Conservation (phyloP, 139 green algal genomes). For the Volvox africanus region DNA sequence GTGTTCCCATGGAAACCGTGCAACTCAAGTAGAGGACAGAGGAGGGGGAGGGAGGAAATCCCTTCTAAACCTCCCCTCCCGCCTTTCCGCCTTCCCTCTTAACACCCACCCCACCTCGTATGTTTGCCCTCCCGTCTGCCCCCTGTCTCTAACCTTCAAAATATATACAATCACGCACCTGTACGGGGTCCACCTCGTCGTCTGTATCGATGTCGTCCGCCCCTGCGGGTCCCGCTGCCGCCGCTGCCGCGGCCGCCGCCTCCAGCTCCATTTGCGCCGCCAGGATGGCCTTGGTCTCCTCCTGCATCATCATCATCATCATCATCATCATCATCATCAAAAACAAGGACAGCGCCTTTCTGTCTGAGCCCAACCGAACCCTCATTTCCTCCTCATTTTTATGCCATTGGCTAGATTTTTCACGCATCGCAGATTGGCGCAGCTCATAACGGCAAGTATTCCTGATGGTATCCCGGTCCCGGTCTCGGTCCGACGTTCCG, state of each 20-base stretch:
- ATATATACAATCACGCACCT: conserved; percentile 38
- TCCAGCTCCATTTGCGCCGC: conserved; percentile 62
- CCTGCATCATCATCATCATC: background rate
- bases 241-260: conserved; percentile 53
- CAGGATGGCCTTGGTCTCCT: conserved; percentile 47
- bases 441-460: no score
- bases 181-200: conserved; percentile 82
- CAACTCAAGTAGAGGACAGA: no score
- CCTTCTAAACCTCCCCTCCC: background rate
- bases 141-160: background rate
- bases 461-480: no score
- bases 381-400: no score
- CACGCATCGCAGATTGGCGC: no score
- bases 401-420: no score
- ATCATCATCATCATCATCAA: background rate
- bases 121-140: no score
- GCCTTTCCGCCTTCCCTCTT: no score
- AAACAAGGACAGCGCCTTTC: background rate
- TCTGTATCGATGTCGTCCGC: conserved; percentile 89
- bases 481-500: no score
- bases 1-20: no score
- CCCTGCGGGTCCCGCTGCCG: conserved; percentile 37
- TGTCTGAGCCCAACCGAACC: no score
- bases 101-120: no score
- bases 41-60: background rate